phyloP scores from a whole-genome alignment of 31 red algal genomes.

The Odonthalia washingtoniensis region DNA sequence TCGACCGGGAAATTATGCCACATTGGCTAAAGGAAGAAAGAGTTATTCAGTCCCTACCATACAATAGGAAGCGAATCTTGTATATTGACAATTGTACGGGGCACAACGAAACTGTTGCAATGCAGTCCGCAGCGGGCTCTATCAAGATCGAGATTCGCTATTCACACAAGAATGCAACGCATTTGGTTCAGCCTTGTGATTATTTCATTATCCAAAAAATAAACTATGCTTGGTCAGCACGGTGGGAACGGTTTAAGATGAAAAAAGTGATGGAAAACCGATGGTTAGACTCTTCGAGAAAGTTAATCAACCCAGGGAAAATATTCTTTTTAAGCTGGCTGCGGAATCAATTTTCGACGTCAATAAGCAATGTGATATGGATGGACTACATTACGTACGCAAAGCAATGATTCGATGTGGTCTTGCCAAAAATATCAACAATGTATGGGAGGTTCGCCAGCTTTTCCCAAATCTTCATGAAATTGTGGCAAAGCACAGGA shows the following conservation, averaged over 20 bases:
- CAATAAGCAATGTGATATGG: constrained; percentile 6
- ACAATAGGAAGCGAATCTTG: neutral
- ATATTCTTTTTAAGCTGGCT: constrained; percentile 30
- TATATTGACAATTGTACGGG: constrained; percentile 20
- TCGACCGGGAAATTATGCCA: constrained; percentile 9
- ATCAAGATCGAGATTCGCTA: constrained; percentile 5
- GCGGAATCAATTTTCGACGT: constrained; percentile 13
- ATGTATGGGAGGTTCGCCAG: neutral
- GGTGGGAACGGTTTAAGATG: constrained; percentile 29
- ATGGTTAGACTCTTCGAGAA: constrained; percentile 8
- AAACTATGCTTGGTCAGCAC: neutral
- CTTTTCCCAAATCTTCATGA: too few species aligned
- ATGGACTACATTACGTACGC: constrained; percentile 28
- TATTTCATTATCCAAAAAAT: constrained; percentile 37
- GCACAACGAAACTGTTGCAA: neutral
- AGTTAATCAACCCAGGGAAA: constrained; percentile 40
- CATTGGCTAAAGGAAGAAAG: neutral
- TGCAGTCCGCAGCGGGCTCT: neutral
- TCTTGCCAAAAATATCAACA: constrained; percentile 9
- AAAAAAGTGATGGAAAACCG: neutral
- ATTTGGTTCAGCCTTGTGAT: constrained; percentile 30
- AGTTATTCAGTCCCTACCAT: constrained; percentile 7
- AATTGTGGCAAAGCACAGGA: too few species aligned
- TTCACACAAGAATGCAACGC: constrained; percentile 31
- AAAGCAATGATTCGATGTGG: constrained; percentile 25